Percentiles rank a stretch among this genome's conserved stretches.
These are phyloP conservation scores for Comarum palustre DNA, from an alignment of 306 rosid species.

Conservation along the genomic window DNA sequence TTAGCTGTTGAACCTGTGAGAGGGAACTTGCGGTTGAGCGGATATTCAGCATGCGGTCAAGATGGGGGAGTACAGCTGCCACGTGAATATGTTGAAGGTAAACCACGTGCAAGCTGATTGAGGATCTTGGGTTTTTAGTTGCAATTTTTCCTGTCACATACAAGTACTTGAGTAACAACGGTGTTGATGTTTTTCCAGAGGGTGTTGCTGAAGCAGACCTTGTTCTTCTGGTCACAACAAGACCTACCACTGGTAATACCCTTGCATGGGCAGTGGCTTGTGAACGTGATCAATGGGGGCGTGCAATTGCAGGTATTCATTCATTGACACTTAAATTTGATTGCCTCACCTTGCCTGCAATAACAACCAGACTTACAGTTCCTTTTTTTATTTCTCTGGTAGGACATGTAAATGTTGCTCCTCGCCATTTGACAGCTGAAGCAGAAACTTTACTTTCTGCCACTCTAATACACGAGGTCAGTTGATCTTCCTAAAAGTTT, in stretches of 20 bases:
- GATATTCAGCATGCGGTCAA: constrained; percentile 98
- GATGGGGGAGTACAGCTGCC: constrained; percentile 99
- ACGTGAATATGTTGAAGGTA: constrained; percentile 87
- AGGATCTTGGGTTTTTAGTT: background rate
- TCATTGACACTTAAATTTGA: constrained; percentile 16
- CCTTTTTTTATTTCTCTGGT: constrained; percentile 1
- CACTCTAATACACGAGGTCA: constrained; percentile 90
- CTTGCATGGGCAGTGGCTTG: constrained; percentile 99
- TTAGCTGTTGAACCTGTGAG: constrained; percentile 94
- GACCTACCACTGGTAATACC: constrained; percentile 94
- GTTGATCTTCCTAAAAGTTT: constrained; percentile 25
- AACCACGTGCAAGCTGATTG: constrained; percentile 22
- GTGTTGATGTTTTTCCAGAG: constrained; percentile 44
- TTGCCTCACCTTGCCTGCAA: constrained; percentile 16
- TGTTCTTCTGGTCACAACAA: constrained; percentile 94
- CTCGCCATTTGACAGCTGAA: constrained; percentile 97
- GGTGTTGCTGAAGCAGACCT: constrained; percentile 87
- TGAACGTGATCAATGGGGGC: constrained; percentile 99
- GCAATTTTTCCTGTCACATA: background rate
- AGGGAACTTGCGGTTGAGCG: constrained; percentile 89
- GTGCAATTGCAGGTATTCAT: constrained; percentile 86
- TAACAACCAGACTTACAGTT: constrained; percentile 22
- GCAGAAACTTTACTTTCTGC: constrained; percentile 95
- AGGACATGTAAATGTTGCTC: constrained; percentile 99
- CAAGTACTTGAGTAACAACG: background rate